These are phyloP conservation scores for Spongospora subterranea DNA, from an alignment of 208 protist species.

Conservation along the genomic window DNA sequence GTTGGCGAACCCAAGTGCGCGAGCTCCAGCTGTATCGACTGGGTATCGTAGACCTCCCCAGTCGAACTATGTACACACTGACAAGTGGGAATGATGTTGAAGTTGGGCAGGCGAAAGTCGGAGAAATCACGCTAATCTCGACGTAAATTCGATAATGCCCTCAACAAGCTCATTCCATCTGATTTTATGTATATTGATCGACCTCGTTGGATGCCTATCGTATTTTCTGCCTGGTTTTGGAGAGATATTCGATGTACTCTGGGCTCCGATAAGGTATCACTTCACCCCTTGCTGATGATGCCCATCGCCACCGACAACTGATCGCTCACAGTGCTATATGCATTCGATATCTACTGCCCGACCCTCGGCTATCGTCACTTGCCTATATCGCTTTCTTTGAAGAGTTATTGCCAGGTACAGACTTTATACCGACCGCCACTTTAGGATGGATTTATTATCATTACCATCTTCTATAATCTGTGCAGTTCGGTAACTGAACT, in stretches of 20 bases:
- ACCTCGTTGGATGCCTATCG: neutral
- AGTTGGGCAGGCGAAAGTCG: too few relatives aligned
- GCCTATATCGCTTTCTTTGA: conserved; percentile 42
- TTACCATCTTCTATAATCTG: neutral
- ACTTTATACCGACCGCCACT: conserved; percentile 12
- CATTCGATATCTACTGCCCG: conserved; percentile 18
- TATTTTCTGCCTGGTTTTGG: neutral
- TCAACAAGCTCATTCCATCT: too few relatives aligned
- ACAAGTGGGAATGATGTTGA: too few relatives aligned
- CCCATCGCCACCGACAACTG: neutral
- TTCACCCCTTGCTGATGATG: neutral
- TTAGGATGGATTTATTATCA: neutral
- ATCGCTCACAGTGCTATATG: neutral
- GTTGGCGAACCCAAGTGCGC: too few relatives aligned
- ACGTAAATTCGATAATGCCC: too few relatives aligned
- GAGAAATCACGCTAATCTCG: too few relatives aligned
- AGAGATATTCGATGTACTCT: conserved; percentile 8
- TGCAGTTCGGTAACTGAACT: neutral
- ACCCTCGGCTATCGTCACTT: neutral
- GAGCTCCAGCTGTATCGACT: too few relatives aligned
- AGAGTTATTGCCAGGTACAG: neutral
- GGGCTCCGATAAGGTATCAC: neutral
- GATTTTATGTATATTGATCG: conserved; percentile 11
- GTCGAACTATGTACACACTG: too few relatives aligned
- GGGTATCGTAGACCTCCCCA: too few relatives aligned